Conservation (phyloP, 2,329 filamentous ascomycete genomes). For the Exophiala calicioides region DNA sequence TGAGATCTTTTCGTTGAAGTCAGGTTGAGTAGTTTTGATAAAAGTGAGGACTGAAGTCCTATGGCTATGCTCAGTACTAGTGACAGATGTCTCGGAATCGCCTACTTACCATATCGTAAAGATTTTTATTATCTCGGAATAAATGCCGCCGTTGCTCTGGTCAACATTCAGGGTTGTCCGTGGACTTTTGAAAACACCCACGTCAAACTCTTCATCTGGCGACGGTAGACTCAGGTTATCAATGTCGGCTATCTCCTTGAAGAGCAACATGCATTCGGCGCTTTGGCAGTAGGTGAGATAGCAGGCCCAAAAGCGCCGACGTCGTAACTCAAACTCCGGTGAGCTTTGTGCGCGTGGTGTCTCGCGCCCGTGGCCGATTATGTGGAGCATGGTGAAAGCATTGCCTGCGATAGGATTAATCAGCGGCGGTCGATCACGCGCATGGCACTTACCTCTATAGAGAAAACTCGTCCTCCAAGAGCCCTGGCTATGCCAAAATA, state of each 20-base stretch:
- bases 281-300: conserved; percentile 9
- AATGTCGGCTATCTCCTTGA: background rate
- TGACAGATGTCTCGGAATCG: no score
- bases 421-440: background rate
- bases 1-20: conserved; percentile 2
- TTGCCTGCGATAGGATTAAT: background rate
- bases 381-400: conserved; percentile 3
- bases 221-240: conserved; percentile 5
- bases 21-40: conserved; percentile 9
- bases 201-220: conserved; percentile 8
- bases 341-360: background rate
- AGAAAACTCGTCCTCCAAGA: background rate
- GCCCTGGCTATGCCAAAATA: conserved; percentile 11
- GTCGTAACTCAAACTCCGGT: conserved; percentile 4
- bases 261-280: background rate
- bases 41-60: no score
- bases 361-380: conserved; percentile 2
- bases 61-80: no score
- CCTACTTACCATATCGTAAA: conserved; percentile 8
- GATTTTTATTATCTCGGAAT: conserved; percentile 5
- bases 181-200: background rate
- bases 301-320: conserved; percentile 10
- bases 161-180: background rate
- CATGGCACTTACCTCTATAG: background rate
- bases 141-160: conserved; percentile 7